Evolutionary conservation across 2,329 filamentous ascomycete species (phyloP).

Genomic region (Raffaelea albimanens): DNA sequence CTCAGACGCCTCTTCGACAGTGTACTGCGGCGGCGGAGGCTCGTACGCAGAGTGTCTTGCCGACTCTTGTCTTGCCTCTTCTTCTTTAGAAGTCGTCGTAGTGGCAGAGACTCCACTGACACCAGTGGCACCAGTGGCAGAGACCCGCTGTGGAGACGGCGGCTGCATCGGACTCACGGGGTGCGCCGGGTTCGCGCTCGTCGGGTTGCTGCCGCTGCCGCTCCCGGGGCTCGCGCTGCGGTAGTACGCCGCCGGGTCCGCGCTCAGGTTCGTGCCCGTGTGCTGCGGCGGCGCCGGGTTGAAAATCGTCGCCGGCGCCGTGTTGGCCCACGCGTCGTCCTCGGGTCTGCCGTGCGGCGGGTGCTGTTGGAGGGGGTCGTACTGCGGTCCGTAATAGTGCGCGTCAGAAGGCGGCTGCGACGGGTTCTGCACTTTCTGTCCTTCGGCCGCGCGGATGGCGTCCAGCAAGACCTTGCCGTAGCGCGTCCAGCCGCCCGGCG

Average conservation of each 20-base stretch:
- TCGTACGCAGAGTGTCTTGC: constrained; percentile 16
- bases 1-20: constrained; percentile 3
- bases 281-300: background rate
- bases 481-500: constrained; percentile 27
- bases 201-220: background rate
- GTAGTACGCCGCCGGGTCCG: too few species aligned
- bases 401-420: too few species aligned
- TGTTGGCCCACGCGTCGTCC: constrained; percentile 5
- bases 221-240: too few species aligned
- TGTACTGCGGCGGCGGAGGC: constrained; percentile 18
- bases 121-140: too few species aligned
- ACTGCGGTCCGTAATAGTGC: too few species aligned
- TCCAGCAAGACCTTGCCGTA: constrained; percentile 14
- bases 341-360: background rate
- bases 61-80: constrained; percentile 13
- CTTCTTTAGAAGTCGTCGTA: constrained; percentile 6
- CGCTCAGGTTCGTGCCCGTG: too few species aligned
- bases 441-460: background rate
- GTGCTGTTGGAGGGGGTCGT: background rate
- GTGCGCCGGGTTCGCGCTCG: constrained; percentile 3
- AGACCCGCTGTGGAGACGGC: background rate
- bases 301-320: constrained; percentile 3
- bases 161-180: too few species aligned
- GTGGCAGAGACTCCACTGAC: too few species aligned
- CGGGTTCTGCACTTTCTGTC: background rate